Evolutionary conservation across 345 rosid genomes (phyloP).

Genomic region (Citrus sinensis): DVS_A1.0 CM039164.1:22137501-22138000

Average conservation of each 20-base stretch:
- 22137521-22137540: neutral
- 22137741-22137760: neutral
- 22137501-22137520: neutral
- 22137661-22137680: neutral
- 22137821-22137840: neutral
- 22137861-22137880: neutral
- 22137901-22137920: neutral
- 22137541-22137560: neutral
- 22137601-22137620: neutral
- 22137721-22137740: neutral
- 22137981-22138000: constrained; percentile 98
- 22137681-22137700: neutral
- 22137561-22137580: neutral
- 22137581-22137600: neutral
- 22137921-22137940: constrained; percentile 99
- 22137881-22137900: neutral
- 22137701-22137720: neutral
- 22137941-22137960: constrained; percentile 97
- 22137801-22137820: neutral
- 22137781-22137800: neutral
- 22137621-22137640: neutral
- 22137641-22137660: neutral
- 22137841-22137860: neutral
- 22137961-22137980: constrained; percentile 95
- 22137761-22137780: neutral